Evolutionary conservation across 2,329 filamentous ascomycete species (phyloP), one percentile per base, ranked within the genome.

Genomic region (Calonectria ilicicola): DNA sequence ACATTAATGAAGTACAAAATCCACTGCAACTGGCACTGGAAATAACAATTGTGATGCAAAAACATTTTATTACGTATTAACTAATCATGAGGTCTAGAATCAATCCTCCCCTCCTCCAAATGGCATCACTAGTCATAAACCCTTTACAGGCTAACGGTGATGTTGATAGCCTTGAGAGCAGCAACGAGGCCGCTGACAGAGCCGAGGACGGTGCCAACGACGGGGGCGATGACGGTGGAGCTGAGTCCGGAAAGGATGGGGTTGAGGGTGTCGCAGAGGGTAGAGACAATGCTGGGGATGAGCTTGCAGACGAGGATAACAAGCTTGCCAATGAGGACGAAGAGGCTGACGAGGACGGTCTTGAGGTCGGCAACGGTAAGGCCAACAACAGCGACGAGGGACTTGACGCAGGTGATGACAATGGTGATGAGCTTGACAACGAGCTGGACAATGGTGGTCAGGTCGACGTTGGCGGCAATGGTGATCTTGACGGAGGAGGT

Each of bases 191-290:
- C 21, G n/a, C 38, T 26, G 32, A 60, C 53, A 15, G 53, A 40
- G 53, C 53, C 32, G 7, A 60, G 53, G 35, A 60, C 32, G 23
- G 53, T 40, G 32, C 53, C 53, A 4, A 60, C 6, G 15, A 60
- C n/a, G 21, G 53, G 53, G 9, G 32, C 53, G 6, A 60, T 40
- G 35, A 60, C 32, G 21, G 14, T 60, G 53, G 21, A 26, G 53
- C 53, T 60, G 53, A 60, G 53, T n/a, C 53, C 53, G 35, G 53
- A 26, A 15, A 60, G 53, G 21, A 60, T 60, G 32, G 53, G 53
- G 53, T 60, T 60, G 53, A 60, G 53, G 32, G 53, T 29, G 7
- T 19, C 4, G 53, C 15, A 19, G 35, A 60, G 53, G 21, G 32
- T 60, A 9, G 53, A 15, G 35, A 60, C 53, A 23, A 60, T 7